These are phyloP conservation scores for Ascochyta pisi DNA, from an alignment of 2,329 filamentous ascomycete species.

Conservation along the genomic window DNA sequence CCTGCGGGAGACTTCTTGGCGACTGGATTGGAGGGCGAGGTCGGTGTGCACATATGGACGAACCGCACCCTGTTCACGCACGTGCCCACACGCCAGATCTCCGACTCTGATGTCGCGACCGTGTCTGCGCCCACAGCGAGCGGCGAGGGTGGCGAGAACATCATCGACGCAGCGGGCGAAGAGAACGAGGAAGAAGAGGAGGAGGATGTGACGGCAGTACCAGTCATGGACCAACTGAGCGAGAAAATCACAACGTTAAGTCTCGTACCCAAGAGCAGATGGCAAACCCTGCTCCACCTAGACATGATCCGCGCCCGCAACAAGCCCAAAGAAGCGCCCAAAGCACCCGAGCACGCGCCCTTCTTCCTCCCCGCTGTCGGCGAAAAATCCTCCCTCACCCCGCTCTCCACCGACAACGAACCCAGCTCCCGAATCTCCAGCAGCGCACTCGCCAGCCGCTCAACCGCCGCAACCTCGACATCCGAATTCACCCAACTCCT, in stretches of 20 bases:
- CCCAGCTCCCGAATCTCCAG: constrained; percentile 43
- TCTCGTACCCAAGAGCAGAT: constrained; percentile 85
- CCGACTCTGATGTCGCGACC: constrained; percentile 73
- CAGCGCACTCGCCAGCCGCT: constrained; percentile 41
- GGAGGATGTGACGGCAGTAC: constrained; percentile 54
- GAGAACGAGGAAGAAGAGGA: constrained; percentile 55
- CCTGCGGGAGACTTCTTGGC: constrained; percentile 92
- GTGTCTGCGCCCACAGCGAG: constrained; percentile 76
- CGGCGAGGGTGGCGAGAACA: constrained; percentile 77
- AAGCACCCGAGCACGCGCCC: constrained; percentile 89
- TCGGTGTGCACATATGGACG: constrained; percentile 95
- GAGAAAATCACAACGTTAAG: constrained; percentile 86
- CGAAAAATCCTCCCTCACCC: constrained; percentile 27
- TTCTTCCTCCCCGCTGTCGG: constrained; percentile 85
- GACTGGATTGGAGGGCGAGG: constrained; percentile 78
- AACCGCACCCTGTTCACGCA: constrained; percentile 92
- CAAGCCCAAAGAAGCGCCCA: constrained; percentile 90
- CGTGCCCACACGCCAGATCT: constrained; percentile 83
- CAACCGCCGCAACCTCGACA: constrained; percentile 38
- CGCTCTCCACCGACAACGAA: constrained; percentile 26
- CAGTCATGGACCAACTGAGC: constrained; percentile 76
- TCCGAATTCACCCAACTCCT: constrained; percentile 59
- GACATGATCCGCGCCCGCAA: constrained; percentile 92
- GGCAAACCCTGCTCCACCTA: constrained; percentile 93
- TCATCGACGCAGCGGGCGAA: constrained; percentile 79